Conservation (phyloP, 176 grass and related monocot species). For the Juncus inflexus region DNA sequence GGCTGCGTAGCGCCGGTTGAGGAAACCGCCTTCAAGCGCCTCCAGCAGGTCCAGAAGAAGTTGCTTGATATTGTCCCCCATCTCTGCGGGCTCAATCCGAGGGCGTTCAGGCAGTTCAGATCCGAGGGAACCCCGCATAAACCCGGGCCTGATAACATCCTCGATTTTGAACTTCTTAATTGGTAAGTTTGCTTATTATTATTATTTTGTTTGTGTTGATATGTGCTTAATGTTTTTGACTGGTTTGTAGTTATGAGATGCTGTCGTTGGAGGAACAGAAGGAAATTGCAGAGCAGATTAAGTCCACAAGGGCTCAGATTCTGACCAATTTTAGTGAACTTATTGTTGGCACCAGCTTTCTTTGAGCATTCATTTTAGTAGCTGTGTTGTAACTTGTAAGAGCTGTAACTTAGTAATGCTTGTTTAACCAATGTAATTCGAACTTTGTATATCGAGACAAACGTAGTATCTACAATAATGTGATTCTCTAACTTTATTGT, state of each 20-base stretch:
- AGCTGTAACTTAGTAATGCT: too few species aligned
- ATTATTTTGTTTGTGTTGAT: background rate
- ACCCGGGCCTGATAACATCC: constrained; percentile 85
- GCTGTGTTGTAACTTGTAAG: too few species aligned
- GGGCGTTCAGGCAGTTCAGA: constrained; percentile 68
- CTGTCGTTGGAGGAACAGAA: constrained; percentile 70
- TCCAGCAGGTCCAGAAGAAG: constrained; percentile 73
- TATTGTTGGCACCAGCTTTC: constrained; percentile 73
- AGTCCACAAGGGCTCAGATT: constrained; percentile 72
- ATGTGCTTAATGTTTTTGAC: background rate
- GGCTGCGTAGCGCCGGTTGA: constrained; percentile 94
- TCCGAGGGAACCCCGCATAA: constrained; percentile 73
- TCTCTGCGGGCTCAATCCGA: constrained; percentile 75
- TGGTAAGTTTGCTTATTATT: constrained; percentile 70
- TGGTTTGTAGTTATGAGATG: constrained; percentile 83
- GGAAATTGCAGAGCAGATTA: constrained; percentile 83
- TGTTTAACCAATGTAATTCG: too few species aligned
- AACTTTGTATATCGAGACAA: too few species aligned
- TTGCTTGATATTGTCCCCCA: constrained; percentile 73
- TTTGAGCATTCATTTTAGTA: constrained; percentile 32
- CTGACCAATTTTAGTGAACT: constrained; percentile 79
- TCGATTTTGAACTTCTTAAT: constrained; percentile 83
- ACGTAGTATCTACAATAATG: too few species aligned
- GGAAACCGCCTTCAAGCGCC: constrained; percentile 70
- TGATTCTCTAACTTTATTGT: too few species aligned